Conservation (phyloP, 1,139 yeast species). For the Diutina sp. region DNA sequence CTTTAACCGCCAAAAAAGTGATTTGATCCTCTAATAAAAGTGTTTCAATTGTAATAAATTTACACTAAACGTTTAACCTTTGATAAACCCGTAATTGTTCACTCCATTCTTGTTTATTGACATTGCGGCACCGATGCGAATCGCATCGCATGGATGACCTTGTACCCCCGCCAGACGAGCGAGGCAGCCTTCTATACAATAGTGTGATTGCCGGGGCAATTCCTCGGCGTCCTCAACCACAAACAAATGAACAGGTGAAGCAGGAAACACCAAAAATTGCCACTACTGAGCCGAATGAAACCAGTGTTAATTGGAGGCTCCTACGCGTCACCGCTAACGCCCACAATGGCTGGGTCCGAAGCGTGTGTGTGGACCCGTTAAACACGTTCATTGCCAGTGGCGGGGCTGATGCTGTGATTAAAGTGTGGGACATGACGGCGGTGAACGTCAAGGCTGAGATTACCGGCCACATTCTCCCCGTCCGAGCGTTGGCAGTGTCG, state of each 20-base stretch:
- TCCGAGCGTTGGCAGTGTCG: slow-evolving; percentile 65
- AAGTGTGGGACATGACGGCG: slow-evolving; percentile 80
- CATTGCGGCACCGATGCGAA: neutral
- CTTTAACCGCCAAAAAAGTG: neutral
- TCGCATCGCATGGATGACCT: neutral
- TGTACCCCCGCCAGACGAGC: neutral
- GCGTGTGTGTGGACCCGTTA: slow-evolving; percentile 74
- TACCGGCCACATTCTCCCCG: slow-evolving; percentile 87
- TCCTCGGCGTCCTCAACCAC: neutral
- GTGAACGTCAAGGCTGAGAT: slow-evolving; percentile 61
- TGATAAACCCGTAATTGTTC: too few relatives aligned
- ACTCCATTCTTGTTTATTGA: too few relatives aligned
- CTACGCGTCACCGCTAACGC: slow-evolving; percentile 23
- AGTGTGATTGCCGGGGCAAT: neutral
- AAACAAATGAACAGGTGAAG: neutral
- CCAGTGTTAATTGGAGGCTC: neutral
- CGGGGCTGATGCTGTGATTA: slow-evolving; percentile 76
- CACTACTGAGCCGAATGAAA: neutral
- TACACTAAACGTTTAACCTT: too few relatives aligned
- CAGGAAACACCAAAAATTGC: neutral
- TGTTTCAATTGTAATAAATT: too few relatives aligned
- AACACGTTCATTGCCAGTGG: slow-evolving; percentile 46
- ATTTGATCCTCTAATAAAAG: neutral
- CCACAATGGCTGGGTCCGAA: slow-evolving; percentile 87
- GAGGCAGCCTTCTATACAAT: neutral